Conservation (phyloP, 2,329 filamentous ascomycete species). For the Aureobasidium uvarum region DNA sequence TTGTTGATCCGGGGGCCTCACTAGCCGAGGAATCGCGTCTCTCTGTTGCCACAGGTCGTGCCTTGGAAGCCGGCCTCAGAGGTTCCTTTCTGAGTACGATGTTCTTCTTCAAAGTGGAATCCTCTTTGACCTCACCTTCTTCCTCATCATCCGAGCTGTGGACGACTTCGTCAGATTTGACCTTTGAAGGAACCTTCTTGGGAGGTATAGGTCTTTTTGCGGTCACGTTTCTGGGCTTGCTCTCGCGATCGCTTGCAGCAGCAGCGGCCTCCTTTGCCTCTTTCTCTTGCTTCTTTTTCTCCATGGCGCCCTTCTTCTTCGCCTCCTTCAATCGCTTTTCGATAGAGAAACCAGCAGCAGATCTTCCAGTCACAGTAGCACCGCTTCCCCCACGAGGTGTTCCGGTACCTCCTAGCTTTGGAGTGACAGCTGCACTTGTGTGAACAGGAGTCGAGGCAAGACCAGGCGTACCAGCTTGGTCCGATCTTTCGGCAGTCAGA, state of each 20-base stretch:
- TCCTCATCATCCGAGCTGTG: conserved; percentile 50
- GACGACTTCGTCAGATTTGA: conserved; percentile 56
- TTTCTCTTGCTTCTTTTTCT: conserved; percentile 47
- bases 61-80: conserved; percentile 19
- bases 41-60: conserved; percentile 29
- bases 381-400: conserved; percentile 30
- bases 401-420: conserved; percentile 33
- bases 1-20: conserved; percentile 30
- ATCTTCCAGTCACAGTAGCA: conserved; percentile 31
- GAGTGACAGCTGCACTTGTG: conserved; percentile 34
- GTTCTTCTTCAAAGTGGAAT: conserved; percentile 31
- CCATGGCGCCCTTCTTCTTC: conserved; percentile 48
- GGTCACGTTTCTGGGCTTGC: conserved; percentile 34
- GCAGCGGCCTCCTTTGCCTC: conserved; percentile 40
- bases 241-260: conserved; percentile 35
- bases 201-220: conserved; percentile 31
- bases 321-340: conserved; percentile 49
- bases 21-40: conserved; percentile 32
- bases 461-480: conserved; percentile 34
- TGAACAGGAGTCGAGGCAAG: conserved; percentile 35
- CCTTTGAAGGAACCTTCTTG: conserved; percentile 43
- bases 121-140: conserved; percentile 31
- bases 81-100: conserved; percentile 30
- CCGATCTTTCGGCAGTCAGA: conserved; percentile 40
- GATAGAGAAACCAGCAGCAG: conserved; percentile 30